Conservation (phyloP, 106 monocot genomes). For the Xerophyta viscosa region DNA sequence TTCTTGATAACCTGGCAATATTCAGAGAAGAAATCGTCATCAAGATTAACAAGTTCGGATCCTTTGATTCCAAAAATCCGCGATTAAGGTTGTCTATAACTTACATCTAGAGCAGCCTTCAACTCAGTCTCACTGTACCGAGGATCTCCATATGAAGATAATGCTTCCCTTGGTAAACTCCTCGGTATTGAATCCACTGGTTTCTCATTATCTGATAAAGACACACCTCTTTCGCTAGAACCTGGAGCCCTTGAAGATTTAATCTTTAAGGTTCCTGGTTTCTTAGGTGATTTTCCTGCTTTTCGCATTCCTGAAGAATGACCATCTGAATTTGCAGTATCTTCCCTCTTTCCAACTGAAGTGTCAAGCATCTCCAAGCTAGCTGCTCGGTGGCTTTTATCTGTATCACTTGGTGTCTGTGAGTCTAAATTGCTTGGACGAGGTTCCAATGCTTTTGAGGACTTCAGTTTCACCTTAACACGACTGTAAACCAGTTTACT, state of each 20-base stretch:
- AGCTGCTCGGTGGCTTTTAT: conserved; percentile 26
- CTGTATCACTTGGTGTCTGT: conserved; percentile 38
- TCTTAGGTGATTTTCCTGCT: conserved; percentile 36
- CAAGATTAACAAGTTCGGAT: not conserved
- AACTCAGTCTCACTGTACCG: conserved; percentile 58
- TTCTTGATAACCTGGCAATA: conserved; percentile 76
- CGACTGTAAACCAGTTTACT: conserved; percentile 38
- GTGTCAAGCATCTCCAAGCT: conserved; percentile 14
- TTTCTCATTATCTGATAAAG: conserved; percentile 28
- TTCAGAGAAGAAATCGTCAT: not conserved
- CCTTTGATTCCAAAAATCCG: not conserved
- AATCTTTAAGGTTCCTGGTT: conserved; percentile 76
- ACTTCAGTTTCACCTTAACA: conserved; percentile 77
- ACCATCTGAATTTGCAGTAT: conserved; percentile 50
- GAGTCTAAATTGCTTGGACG: conserved; percentile 28
- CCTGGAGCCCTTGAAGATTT: conserved; percentile 45
- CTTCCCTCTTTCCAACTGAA: conserved; percentile 27
- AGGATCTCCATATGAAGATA: conserved; percentile 22
- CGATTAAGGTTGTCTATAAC: not conserved
- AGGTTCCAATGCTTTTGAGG: conserved; percentile 38
- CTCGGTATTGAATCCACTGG: conserved; percentile 14
- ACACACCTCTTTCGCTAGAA: conserved; percentile 3
- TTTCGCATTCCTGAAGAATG: conserved; percentile 35
- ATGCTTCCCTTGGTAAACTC: conserved; percentile 22
- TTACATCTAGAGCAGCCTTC: conserved; percentile 49